Evolutionary conservation across 2,329 filamentous ascomycete genomes (phyloP).

Genomic region (Aspergillus sp.): DNA sequence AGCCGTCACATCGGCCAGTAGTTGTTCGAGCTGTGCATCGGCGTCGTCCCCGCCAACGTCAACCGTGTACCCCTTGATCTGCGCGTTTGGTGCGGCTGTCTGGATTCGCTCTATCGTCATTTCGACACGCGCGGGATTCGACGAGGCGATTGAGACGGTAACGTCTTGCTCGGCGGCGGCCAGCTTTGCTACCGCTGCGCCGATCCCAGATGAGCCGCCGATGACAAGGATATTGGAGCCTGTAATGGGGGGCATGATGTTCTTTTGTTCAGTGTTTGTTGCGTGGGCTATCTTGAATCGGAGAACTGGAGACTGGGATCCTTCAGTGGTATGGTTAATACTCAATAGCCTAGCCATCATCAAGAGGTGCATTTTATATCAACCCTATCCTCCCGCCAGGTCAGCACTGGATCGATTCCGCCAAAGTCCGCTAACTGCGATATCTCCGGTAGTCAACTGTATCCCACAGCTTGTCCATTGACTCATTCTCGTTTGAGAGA

Average conservation of each 20-base stretch:
- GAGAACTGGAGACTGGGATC: too few species aligned
- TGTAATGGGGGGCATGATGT: background rate
- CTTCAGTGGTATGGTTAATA: too few species aligned
- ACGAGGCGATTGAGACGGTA: conserved; percentile 54
- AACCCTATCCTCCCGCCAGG: too few species aligned
- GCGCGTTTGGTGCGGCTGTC: conserved; percentile 28
- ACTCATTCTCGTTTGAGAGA: too few species aligned
- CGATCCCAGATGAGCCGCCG: conserved; percentile 58
- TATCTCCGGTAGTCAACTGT: too few species aligned
- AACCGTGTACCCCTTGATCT: conserved; percentile 47
- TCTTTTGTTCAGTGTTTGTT: background rate
- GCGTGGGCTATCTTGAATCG: background rate
- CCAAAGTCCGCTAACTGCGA: too few species aligned
- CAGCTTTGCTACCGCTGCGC: conserved; percentile 56
- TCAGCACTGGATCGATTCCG: too few species aligned
- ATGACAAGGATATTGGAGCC: conserved; percentile 52
- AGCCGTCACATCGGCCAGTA: conserved; percentile 46
- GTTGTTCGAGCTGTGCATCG: conserved; percentile 47
- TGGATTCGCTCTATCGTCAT: conserved; percentile 46
- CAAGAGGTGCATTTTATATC: too few species aligned
- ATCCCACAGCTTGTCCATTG: too few species aligned
- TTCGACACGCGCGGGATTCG: conserved; percentile 43
- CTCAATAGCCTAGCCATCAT: too few species aligned
- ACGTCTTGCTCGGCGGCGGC: conserved; percentile 53
- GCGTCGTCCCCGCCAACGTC: conserved; percentile 49